Conservation (phyloP, 768 basidiomycete species). For the Calocera viscosa region DNA sequence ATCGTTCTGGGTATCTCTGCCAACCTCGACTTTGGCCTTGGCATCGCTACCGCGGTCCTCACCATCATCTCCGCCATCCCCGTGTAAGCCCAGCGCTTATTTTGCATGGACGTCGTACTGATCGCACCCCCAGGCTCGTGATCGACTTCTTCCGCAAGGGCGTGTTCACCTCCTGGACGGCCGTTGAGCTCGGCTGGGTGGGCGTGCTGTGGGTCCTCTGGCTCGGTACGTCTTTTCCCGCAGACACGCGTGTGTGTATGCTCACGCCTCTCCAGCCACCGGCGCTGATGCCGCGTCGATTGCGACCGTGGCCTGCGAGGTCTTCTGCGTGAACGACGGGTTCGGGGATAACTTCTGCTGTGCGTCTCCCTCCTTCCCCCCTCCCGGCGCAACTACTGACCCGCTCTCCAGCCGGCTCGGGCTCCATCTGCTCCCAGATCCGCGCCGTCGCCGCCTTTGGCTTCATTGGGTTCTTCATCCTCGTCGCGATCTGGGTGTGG, state of each 20-base stretch:
- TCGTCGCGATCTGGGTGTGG: constrained; percentile 18
- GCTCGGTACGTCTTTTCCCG: constrained; percentile 13
- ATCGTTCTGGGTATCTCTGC: constrained; percentile 27
- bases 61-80: background rate
- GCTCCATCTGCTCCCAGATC: constrained; percentile 9
- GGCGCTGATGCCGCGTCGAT: constrained; percentile 25
- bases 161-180: constrained; percentile 32
- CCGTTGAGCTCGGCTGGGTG: constrained; percentile 29
- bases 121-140: constrained; percentile 23
- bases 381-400: constrained; percentile 28
- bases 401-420: constrained; percentile 30
- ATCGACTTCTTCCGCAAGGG: constrained; percentile 29
- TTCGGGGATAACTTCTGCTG: constrained; percentile 11
- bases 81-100: background rate
- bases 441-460: constrained; percentile 23
- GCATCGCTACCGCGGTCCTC: constrained; percentile 19
- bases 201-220: constrained; percentile 24
- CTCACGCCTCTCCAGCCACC: constrained; percentile 20
- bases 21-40: constrained; percentile 17
- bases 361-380: constrained; percentile 20
- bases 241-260: constrained; percentile 35
- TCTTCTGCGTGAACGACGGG: constrained; percentile 13
- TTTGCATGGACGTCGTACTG: background rate
- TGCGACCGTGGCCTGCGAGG: constrained; percentile 7
- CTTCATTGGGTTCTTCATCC: constrained; percentile 24